Base-by-base conservation (phyloP, 148 eudicot genomes). In the Heliamphora exappendiculata region DNA sequence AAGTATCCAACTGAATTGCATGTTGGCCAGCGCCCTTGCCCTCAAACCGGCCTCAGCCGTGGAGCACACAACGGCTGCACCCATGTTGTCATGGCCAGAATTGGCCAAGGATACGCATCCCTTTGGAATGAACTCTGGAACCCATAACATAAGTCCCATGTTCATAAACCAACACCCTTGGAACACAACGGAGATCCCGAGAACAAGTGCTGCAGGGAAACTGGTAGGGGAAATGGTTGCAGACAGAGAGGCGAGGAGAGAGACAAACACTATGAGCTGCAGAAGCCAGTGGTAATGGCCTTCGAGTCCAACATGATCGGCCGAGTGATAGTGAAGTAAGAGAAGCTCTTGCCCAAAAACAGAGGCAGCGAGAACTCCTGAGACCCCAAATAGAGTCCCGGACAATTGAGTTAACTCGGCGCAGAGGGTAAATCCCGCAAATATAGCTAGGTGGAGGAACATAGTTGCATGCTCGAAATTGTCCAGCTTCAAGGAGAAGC, bases 1-100 rank as follows among this genome's bases (percentile, higher is more conserved):
- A n/a, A 94, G 83, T 78, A 88, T 87, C 96, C 98, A 94, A 80
- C 98, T 89, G 44, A 94, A 90, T 63, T 92, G 97, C 88, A 92
- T 77, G 79, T 92, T 94, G 33, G 96, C 98, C 81, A 89, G 71
- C 0, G 95, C 93, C 73, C 80, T 76, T 11, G 98, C 98, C 84
- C 92, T 87, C 22, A 80, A 79, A 76, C 77, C 89, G 5, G 96
- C 92, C 66, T 89, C 89, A 10, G 70, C 81, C 8, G 83, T 79
- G 68, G 62, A 76, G 76, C 98, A 94, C n/a, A 67, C 51, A 66
- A 94, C 88, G 0, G 91, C 91, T 28, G 86, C 90, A 28, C 79
- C 89, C 77, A 68, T 78, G 66, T 45, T 73, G 33, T 77, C 63
- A 55, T 72, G 59, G 29, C 72, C 34, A 6, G 41, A 53, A 31